phyloP scores from a whole-genome alignment of 2,329 filamentous ascomycete genomes.

The Magnaporthiopsis incrustans region DNA sequence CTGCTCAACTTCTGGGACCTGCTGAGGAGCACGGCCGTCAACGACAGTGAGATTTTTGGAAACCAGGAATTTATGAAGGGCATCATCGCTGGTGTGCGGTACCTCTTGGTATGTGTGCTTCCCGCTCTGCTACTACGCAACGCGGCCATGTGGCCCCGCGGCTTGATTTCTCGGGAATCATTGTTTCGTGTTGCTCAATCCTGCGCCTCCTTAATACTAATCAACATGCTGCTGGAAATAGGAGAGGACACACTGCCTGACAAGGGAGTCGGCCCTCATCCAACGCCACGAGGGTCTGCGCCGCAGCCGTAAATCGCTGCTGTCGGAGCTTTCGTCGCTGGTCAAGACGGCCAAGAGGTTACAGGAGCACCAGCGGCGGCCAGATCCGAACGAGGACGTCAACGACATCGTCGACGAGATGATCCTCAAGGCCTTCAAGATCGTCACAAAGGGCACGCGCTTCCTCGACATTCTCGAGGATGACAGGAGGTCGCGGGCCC shows the following conservation, averaged over 20 bases:
- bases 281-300: slow-evolving; percentile 69
- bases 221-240: slow-evolving; percentile 24
- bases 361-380: slow-evolving; percentile 58
- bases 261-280: slow-evolving; percentile 68
- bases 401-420: slow-evolving; percentile 85
- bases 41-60: slow-evolving; percentile 70
- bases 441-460: slow-evolving; percentile 81
- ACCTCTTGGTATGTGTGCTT: slow-evolving; percentile 61
- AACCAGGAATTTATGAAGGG: slow-evolving; percentile 93
- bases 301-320: slow-evolving; percentile 73
- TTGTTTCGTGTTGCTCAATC: not conserved
- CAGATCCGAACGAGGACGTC: slow-evolving; percentile 45
- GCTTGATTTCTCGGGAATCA: not conserved
- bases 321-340: slow-evolving; percentile 82
- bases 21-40: slow-evolving; percentile 67
- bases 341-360: slow-evolving; percentile 84
- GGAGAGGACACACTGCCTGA: slow-evolving; percentile 85
- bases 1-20: slow-evolving; percentile 90
- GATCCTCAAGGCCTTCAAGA: slow-evolving; percentile 86
- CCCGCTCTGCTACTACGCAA: not conserved
- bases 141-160: not conserved
- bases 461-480: slow-evolving; percentile 83
- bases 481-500: slow-evolving; percentile 41
- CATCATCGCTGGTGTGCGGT: slow-evolving; percentile 86
- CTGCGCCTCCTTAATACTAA: not conserved